phyloP scores from a whole-genome alignment of 2,329 filamentous ascomycete genomes.

The Monilinia laxa region DNA sequence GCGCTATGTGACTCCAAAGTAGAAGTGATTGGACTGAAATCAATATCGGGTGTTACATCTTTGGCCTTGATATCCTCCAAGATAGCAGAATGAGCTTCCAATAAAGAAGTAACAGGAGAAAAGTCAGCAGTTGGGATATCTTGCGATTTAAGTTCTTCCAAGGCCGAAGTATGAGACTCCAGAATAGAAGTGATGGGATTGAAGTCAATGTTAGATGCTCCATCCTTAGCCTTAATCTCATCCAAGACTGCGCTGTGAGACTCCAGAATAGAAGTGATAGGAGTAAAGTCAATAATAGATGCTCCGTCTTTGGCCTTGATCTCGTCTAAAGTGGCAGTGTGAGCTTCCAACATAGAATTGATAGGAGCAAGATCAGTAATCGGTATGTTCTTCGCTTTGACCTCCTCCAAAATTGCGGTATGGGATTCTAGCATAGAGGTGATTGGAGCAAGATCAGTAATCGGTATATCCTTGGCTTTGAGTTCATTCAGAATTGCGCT shows the following conservation, averaged over 20 bases:
- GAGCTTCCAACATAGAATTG: conserved; percentile 21
- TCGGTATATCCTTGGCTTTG: conserved; percentile 18
- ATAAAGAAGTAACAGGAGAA: conserved; percentile 10
- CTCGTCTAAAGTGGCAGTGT: conserved; percentile 28
- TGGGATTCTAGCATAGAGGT: conserved; percentile 23
- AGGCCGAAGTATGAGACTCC: conserved; percentile 24
- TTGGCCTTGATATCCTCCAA: conserved; percentile 29
- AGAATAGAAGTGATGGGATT: conserved; percentile 30
- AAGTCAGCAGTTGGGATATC: background rate
- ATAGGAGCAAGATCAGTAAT: background rate
- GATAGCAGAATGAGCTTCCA: conserved; percentile 25
- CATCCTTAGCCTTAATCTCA: conserved; percentile 23
- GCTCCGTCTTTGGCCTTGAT: conserved; percentile 23
- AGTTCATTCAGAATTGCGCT: background rate
- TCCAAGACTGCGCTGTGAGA: conserved; percentile 15
- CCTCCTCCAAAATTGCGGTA: conserved; percentile 19
- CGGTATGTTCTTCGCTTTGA: conserved; percentile 23
- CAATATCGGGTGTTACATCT: background rate
- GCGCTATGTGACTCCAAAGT: conserved; percentile 19
- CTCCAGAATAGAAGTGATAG: conserved; percentile 16
- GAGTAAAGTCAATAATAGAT: background rate
- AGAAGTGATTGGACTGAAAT: conserved; percentile 14
- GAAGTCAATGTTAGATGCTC: conserved; percentile 24
- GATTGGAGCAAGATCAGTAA: background rate
- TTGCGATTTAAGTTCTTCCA: conserved; percentile 26